Evolutionary conservation across 148 eudicot genomes (phyloP).

Genomic region (Beta vulgaris): DNA sequence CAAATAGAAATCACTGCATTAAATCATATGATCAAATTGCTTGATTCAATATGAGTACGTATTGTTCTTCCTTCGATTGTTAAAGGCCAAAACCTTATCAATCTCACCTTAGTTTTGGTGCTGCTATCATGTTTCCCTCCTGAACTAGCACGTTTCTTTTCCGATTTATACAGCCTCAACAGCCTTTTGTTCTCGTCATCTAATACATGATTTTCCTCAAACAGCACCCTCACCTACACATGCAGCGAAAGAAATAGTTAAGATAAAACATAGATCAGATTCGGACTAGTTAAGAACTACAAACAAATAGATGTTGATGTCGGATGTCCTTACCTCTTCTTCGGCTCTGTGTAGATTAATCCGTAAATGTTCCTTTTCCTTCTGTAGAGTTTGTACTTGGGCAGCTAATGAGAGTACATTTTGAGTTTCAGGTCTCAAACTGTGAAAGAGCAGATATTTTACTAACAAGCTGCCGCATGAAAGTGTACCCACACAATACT

Average conservation of each 20-base stretch:
- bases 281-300: not conserved
- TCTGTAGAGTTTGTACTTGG: constrained; percentile 43
- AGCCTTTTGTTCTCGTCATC: constrained; percentile 63
- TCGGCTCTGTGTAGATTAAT: constrained; percentile 77
- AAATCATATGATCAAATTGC: constrained; percentile 1
- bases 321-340: constrained; percentile 63
- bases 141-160: constrained; percentile 51
- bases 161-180: constrained; percentile 43
- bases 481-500: not conserved
- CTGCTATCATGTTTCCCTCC: constrained; percentile 58
- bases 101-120: constrained; percentile 54
- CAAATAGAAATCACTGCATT: constrained; percentile 1
- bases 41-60: too few relatives aligned
- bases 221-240: constrained; percentile 60
- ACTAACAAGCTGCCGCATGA: not conserved
- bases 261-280: not conserved
- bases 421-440: constrained; percentile 69
- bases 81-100: not conserved
- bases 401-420: constrained; percentile 62
- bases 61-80: not conserved
- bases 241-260: not conserved
- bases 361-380: constrained; percentile 72
- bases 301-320: not conserved
- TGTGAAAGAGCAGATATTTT: constrained; percentile 17
- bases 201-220: constrained; percentile 56